Evolutionary conservation across 257 asterid genomes (phyloP), one percentile per base, ranked within the genome.

Genomic region (Primulina tabacum): DNA sequence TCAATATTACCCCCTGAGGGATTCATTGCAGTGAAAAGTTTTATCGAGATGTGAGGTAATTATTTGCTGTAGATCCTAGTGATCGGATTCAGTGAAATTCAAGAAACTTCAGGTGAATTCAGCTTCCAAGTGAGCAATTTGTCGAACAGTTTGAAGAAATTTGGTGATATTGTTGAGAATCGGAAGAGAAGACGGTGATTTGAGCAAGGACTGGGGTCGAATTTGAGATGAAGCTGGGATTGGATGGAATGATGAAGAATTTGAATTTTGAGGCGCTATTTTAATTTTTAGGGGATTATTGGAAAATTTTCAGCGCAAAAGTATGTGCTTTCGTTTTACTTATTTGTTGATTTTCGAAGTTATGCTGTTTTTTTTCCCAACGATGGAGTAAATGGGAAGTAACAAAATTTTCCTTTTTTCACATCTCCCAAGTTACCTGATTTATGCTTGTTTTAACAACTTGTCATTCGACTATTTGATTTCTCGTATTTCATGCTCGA

Each of bases 31-130:
- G 57, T 30, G 14, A 34, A 64, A 50, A 8, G 1, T 28, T 16
- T 47, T 14, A 47, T 47, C 56, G 56, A 30, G 28, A 67, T 53
- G 20, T 5, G 30, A 30, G 58, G 37, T 18, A 12, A 71, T 61
- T 62, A 14, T 21, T 61, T 58, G 34, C 65, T 29, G 9, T 50
- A 40, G 66, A 73, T 73, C 78, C 56, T 56, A 30, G 58, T 37
- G 64, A 35, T 32, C 58, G 58, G 29, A 60, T 32, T 12, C 67
- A 7, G 60, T 63, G 40, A 63, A 63, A 61, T 62, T 57, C 71
- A 12, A 35, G 52, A 30, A 43, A 50, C 4, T 60, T 63, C 62
- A 61, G 55, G 47, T 61, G 56, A 30, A 61, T 32, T 67, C 47
- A 26, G 61, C 35, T 37, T 67, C 37, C 60, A 67, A 50, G 61